Evolutionary conservation across 192 early-diverging fungal genomes (phyloP), one percentile per base, ranked within the genome.

Genomic region (Geranomyces michiganensis): DNA sequence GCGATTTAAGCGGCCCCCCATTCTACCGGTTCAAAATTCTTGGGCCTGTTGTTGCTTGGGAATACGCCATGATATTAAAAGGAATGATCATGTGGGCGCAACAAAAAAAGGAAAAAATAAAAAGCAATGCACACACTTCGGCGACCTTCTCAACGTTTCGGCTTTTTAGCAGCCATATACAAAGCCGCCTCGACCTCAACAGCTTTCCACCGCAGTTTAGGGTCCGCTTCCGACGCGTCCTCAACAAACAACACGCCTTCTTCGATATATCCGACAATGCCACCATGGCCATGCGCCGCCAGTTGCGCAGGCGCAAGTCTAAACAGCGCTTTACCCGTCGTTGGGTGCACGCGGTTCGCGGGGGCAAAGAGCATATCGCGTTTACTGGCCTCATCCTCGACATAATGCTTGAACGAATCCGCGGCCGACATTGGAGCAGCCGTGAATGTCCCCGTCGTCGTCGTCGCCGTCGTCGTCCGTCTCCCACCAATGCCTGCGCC

Each of bases 201-300:
- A 8, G 89, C 84, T 53, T 75, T 74, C 89, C 89, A 90, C 3
- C 10, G 36, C 3, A 41, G 36, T 10, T 41, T 41, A 41, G 36
- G 36, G 36, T 41, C 36, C 1, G 67, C 51, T 1, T 76, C 82
- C 9, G 72, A 76, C 9, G 77, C 76, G 65, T 86, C 80, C 62
- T 77, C 73, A 17, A 87, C 82, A 72, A 82, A 91, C 62, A 90
- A 64, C 6, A 91, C 84, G 32, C 85, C 88, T 9, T 89, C 85
- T 56, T 89, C 85, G 51, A 91, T 77, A 62, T 87, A 89, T 29
- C 82, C 74, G 19, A 87, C 53, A 10, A 88, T 70, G 0, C 87
- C 86, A 10, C 85, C 83, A 4, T 51, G 53, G 24, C 82, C 80
- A 31, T 33, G 65, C 15, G 75, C 77, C 27, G 81, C 76, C 44